A percentile compares a stretch with the other conserved stretches of the same genome.
These are phyloP conservation scores for Penicillium fuscoglaucum DNA, from an alignment of 2,329 filamentous ascomycete species.

Conservation along the genomic window DNA sequence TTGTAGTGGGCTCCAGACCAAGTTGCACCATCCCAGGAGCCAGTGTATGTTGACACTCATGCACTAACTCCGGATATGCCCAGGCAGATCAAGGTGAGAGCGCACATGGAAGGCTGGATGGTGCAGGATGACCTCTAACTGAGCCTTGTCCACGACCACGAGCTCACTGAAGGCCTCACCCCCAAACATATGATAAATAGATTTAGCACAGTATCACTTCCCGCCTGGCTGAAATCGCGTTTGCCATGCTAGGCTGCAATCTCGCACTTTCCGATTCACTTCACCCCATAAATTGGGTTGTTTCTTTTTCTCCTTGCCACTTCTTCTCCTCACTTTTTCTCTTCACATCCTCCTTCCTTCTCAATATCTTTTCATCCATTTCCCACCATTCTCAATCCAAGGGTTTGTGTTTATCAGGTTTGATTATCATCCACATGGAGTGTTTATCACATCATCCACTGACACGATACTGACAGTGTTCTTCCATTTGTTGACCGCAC, in stretches of 20 bases:
- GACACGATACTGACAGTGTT: neutral
- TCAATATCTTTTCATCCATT: neutral
- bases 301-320: neutral
- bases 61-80: neutral
- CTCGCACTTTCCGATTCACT: neutral
- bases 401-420: neutral
- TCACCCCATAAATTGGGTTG: neutral
- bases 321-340: neutral
- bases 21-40: neutral
- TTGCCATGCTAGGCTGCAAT: neutral
- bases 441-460: neutral
- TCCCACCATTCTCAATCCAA: neutral
- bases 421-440: neutral
- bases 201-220: neutral
- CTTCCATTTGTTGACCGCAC: neutral
- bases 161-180: neutral
- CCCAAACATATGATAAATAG: neutral
- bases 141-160: neutral
- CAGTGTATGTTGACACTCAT: neutral
- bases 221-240: neutral
- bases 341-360: neutral
- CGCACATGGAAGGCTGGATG: neutral
- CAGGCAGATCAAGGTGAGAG: neutral
- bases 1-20: neutral
- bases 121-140: neutral